Evolutionary conservation across 768 basidiomycete species (phyloP), one percentile per base, ranked within the genome.

Genomic region (Mycena galericulata): DNA sequence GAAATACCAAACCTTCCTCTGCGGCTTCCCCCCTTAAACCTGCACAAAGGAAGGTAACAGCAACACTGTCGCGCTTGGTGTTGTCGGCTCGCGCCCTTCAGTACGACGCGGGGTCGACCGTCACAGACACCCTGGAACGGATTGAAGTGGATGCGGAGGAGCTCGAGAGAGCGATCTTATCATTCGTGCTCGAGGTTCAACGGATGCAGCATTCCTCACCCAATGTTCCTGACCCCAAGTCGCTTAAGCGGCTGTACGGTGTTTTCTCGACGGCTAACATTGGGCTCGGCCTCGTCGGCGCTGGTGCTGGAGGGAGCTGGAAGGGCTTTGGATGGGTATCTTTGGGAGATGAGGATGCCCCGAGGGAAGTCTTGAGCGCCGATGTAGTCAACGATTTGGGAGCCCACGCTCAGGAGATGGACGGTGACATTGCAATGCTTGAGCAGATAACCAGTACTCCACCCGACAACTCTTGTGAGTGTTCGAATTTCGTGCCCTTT

Each of bases 31-130:
- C 91, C 10, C 82, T 95, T 46, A 95, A 95, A 78, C 91, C 92
- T 9, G 89, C 90, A 0, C 94, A 95, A 64, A 86, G 94, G 57
- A 94, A 94, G 73, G 92, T 97, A 34, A 94, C 95, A 2, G 93
- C 95, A 10, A 95, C 95, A 0, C 83, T 97, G 11, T 96, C 94
- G 22, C 92, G 96, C 76, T 84, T 98, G 30, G 93, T 97, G 32
- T 87, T 98, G 3, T 94, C 93, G 10, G 90, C 94, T n/a, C 91
- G 97, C 54, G 95, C 96, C 0, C 91, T 94, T 80, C 89, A 92
- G 73, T 94, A 93, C 67, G 91, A 94, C 73, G 90, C 92, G 0
- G 90, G 89, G 18, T 85, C 87, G 2, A 83, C 88, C 26, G 78
- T 88, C 5, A 78, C 84, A 14, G 90, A 92, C 67, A 92, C 91